A percentile compares a stretch with the other conserved stretches of the same genome.
Evolutionary conservation across 2,329 filamentous ascomycete species (phyloP).

Genomic region (Herpomyces periplanetae): DNA sequence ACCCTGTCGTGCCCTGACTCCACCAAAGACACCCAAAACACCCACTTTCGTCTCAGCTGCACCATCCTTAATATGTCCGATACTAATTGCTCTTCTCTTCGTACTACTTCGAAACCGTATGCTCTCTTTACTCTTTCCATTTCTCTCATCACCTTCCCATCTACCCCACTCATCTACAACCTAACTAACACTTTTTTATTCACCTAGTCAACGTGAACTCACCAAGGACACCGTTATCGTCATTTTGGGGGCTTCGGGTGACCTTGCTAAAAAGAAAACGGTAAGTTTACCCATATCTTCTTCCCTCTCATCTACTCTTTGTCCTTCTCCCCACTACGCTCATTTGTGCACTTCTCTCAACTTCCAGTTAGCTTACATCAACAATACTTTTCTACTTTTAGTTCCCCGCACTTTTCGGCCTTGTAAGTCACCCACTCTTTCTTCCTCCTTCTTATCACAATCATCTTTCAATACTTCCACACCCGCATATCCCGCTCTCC

Average conservation of each 20-base stretch:
- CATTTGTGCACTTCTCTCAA: conserved; percentile 21
- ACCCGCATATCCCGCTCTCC: conserved; percentile 2
- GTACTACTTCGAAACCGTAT: conserved; percentile 5
- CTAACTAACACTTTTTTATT: conserved; percentile 6
- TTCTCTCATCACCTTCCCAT: conserved; percentile 1
- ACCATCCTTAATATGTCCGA: too few species aligned
- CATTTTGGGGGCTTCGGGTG: conserved; percentile 80
- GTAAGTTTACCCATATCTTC: neutral
- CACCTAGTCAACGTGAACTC: conserved; percentile 18
- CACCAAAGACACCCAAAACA: too few species aligned
- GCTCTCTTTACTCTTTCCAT: conserved; percentile 2
- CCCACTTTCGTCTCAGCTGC: too few species aligned
- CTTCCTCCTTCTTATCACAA: too few species aligned
- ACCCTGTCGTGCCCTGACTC: too few species aligned
- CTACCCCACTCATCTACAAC: conserved; percentile 1
- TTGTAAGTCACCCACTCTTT: conserved; percentile 40
- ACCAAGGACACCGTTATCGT: conserved; percentile 95
- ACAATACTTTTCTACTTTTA: conserved; percentile 8
- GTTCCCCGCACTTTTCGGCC: conserved; percentile 87
- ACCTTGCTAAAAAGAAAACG: conserved; percentile 17
- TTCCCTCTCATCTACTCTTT: neutral
- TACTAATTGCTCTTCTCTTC: too few species aligned
- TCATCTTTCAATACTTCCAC: conserved; percentile 1
- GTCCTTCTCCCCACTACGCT: conserved; percentile 63
- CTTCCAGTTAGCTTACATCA: conserved; percentile 2